Percentiles rank a stretch among this genome's conserved stretches.
phyloP scores from a whole-genome alignment of 2,329 filamentous ascomycete species.

The Colletotrichum cuscutae region DNA sequence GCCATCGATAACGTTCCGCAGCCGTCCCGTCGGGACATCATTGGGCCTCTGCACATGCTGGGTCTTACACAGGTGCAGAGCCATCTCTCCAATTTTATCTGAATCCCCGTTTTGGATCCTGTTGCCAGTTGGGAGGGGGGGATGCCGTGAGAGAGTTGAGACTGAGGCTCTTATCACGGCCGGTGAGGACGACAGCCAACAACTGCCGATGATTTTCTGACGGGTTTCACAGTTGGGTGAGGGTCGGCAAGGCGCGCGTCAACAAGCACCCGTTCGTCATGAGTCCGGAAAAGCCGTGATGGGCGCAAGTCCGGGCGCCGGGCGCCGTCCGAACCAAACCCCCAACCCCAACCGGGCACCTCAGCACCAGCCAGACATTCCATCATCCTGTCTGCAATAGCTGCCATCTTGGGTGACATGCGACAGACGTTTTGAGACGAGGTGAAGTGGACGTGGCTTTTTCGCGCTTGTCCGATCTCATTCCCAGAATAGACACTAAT shows the following conservation, averaged over 20 bases:
- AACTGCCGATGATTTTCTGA: not conserved
- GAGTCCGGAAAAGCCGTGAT: not conserved
- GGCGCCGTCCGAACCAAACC: not conserved
- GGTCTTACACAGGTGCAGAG: not conserved
- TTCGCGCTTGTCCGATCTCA: not conserved
- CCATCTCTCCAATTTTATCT: not conserved
- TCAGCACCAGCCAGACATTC: not conserved
- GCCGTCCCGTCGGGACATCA: not conserved
- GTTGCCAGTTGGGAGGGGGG: not conserved
- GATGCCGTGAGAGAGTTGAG: not conserved
- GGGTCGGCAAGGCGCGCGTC: not conserved
- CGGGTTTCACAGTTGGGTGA: not conserved
- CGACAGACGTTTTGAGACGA: not conserved
- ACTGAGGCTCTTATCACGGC: not conserved
- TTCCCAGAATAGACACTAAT: not conserved
- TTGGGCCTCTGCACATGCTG: not conserved
- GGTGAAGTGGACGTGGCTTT: not conserved
- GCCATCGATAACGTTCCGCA: not conserved
- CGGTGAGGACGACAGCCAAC: not conserved
- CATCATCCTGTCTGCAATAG: not conserved
- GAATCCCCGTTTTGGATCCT: not conserved
- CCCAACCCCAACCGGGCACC: not conserved
- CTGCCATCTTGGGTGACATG: not conserved
- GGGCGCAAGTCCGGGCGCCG: not conserved
- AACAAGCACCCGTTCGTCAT: not conserved